A percentile compares a stretch with the other conserved stretches of the same genome.
Conservation (phyloP, 306 rosid species). For the Vicia faba region DNA sequence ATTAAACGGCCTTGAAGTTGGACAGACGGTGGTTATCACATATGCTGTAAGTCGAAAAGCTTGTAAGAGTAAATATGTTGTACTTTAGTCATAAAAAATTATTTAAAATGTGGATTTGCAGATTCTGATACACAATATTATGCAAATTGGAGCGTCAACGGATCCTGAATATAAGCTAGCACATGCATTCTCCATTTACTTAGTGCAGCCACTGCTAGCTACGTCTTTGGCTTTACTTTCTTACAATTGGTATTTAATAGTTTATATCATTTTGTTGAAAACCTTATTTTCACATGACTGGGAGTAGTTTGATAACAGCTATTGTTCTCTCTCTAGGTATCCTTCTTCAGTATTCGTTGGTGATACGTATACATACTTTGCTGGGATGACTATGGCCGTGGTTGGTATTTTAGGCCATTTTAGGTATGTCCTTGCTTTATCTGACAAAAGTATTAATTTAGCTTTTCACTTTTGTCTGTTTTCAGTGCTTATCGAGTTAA, state of each 20-base stretch:
- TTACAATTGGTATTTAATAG: conserved; percentile 65
- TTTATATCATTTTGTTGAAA: conserved; percentile 15
- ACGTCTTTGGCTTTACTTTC: conserved; percentile 75
- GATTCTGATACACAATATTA: conserved; percentile 76
- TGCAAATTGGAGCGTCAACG: conserved; percentile 81
- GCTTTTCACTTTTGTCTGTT: neutral
- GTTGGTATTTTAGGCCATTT: conserved; percentile 93
- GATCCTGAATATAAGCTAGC: conserved; percentile 84
- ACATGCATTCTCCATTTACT: conserved; percentile 79
- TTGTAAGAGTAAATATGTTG: conserved; percentile 23
- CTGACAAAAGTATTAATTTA: conserved; percentile 12
- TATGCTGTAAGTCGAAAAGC: conserved; percentile 64
- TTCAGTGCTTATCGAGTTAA: conserved; percentile 15
- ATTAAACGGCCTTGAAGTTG: conserved; percentile 86
- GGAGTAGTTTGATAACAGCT: conserved; percentile 27
- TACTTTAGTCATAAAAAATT: conserved; percentile 30
- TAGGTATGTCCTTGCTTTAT: conserved; percentile 55
- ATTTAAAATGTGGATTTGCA: conserved; percentile 44
- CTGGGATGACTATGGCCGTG: conserved; percentile 99
- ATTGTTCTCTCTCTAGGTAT: conserved; percentile 63
- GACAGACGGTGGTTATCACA: conserved; percentile 84
- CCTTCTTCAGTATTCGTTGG: conserved; percentile 97
- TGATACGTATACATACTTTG: conserved; percentile 94
- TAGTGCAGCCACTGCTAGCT: conserved; percentile 79
- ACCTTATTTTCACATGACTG: conserved; percentile 25